Evolutionary conservation across 148 eudicot genomes (phyloP), one percentile per base, ranked within the genome.

Genomic region (Camellia granthamiana): DNA sequence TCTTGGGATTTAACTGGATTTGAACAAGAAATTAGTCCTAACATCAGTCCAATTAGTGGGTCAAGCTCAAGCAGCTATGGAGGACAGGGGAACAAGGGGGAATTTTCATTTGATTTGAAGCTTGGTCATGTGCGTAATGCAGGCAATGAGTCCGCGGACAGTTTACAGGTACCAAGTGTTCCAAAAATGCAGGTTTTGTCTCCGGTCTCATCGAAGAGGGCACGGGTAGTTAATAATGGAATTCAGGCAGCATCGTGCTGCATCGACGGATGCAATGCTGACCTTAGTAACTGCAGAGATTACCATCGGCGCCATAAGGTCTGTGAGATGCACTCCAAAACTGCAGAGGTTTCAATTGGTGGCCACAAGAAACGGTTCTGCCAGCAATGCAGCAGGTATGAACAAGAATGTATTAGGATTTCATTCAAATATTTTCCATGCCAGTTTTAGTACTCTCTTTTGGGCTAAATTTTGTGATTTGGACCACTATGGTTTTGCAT

Each of bases 321-420:
- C 59, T 91, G 94, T 85, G 94, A 91, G 83, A 77, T 84, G 75
- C 94, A 91, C 77, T 91, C 94, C 44, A 91, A 91, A 85, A 85
- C 91, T 21, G 85, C 92, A 3, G 84, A 78, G 79, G 94, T 91
- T 23, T 87, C 87, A 30, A 91, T 91, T 68, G 80, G 85, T 2
- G 91, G 94, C 54, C 79, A 76, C 54, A 89, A 87, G 77, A 91
- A 89, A 78, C 88, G 94, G 13, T 91, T 91, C 77, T 91, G 92
- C 75, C 94, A 91, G 86, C 94, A 91, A 81, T 91, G 94, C 79
- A 91, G 94, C 87, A 90, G 92, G 94, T 91, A 44, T 74, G 52
- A 49, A 49, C 38, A 30, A 30, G 38, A 30, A 30, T 30, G 38
- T 30, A 30, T 30, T 30, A 30, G 38, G 38, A 30, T 30, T 30